These are phyloP conservation scores for Grosmannia clavigera DNA, from an alignment of 2,329 filamentous ascomycete genomes.

Conservation along the genomic window DNA sequence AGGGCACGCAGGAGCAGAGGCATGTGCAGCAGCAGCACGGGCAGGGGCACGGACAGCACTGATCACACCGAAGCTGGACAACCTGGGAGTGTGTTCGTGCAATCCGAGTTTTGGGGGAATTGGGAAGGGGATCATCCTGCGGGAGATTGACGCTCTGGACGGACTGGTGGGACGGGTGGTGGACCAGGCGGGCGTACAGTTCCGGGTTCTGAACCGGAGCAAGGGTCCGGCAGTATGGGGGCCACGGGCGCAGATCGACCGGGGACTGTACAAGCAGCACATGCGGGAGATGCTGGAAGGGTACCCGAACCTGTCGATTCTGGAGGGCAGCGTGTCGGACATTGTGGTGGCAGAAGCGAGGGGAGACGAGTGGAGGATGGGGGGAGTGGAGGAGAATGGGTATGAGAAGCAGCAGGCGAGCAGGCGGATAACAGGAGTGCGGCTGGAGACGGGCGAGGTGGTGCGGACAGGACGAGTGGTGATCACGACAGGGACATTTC, in stretches of 20 bases:
- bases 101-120: slow-evolving; percentile 98
- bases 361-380: slow-evolving; percentile 18
- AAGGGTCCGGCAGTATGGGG: slow-evolving; percentile 98
- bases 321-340: slow-evolving; percentile 83
- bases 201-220: slow-evolving; percentile 72
- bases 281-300: slow-evolving; percentile 76
- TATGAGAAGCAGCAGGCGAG: not conserved
- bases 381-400: slow-evolving; percentile 28
- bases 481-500: slow-evolving; percentile 92
- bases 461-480: slow-evolving; percentile 71
- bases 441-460: slow-evolving; percentile 76
- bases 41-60: slow-evolving; percentile 80
- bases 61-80: slow-evolving; percentile 76
- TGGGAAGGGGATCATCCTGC: slow-evolving; percentile 90
- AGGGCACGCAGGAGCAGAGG: slow-evolving; percentile 90
- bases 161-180: slow-evolving; percentile 79
- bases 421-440: slow-evolving; percentile 70
- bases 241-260: slow-evolving; percentile 89
- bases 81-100: slow-evolving; percentile 90
- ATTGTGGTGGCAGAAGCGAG: slow-evolving; percentile 50
- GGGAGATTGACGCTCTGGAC: slow-evolving; percentile 90
- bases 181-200: slow-evolving; percentile 91
- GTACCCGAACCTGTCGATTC: slow-evolving; percentile 67
- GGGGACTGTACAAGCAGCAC: slow-evolving; percentile 73
- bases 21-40: slow-evolving; percentile 79